phyloP scores from a whole-genome alignment of 1,284 basidiomycete genomes.

The Cutaneotrichosporon dermatis region DNA sequence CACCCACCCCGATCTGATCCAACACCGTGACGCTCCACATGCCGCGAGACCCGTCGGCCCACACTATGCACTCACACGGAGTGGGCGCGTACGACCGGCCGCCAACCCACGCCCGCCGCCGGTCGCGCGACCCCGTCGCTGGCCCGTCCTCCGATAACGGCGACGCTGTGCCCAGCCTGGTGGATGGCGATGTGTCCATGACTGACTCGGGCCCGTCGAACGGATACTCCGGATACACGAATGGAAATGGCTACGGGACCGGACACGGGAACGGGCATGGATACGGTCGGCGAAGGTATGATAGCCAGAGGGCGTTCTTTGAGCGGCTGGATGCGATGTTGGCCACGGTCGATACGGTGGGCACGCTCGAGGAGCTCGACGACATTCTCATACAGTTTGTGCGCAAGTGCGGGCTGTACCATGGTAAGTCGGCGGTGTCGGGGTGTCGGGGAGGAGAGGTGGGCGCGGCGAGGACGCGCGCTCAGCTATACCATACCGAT shows the following conservation, averaged over 20 bases:
- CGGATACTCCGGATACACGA: background rate
- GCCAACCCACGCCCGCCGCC: conserved; percentile 2
- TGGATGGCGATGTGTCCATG: no score
- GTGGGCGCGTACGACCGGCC: background rate
- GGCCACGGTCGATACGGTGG: conserved; percentile 57
- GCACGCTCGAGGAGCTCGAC: conserved; percentile 70
- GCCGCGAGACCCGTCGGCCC: conserved; percentile 2
- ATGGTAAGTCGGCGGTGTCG: conserved; percentile 57
- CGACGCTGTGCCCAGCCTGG: no score
- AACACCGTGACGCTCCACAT: background rate
- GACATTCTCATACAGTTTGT: conserved; percentile 70
- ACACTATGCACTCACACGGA: conserved; percentile 1
- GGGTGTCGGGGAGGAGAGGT: no score
- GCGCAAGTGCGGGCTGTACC: conserved; percentile 72
- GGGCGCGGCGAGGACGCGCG: no score
- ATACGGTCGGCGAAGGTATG: background rate
- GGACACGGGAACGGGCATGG: background rate
- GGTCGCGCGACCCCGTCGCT: conserved; percentile 7
- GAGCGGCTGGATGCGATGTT: conserved; percentile 81
- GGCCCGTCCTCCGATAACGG: no score
- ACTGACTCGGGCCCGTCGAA: no score
- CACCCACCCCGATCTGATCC: no score
- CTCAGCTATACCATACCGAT: no score
- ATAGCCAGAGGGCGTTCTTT: conserved; percentile 8
- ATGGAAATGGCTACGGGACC: background rate